Base-by-base conservation (phyloP, 352 stramenopile species). In the Thalassiosira livingstoniorum region DNA sequence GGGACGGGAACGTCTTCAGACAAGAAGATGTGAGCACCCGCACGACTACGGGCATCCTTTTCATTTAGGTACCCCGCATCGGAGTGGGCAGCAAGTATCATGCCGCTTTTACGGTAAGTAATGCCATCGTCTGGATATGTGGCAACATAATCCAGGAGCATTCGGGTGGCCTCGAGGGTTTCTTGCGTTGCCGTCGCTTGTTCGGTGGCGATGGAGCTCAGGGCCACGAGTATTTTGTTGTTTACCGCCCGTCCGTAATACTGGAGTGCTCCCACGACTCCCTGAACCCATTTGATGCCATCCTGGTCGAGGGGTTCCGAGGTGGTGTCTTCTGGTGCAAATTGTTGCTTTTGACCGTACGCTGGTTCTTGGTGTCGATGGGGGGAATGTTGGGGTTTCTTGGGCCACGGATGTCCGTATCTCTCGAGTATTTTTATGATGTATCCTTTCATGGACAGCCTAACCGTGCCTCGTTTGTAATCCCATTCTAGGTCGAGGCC, bases 401-500 rank as follows among this genome's bases (percentile, higher is more conserved):
- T 47, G 65, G 74, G 57, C 29, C 34, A 18, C 25, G 21, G 11
- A 75, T 42, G 18, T 42, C 65, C n/a, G 65, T 73, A 54, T 65
- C 1, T 29, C n/a, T 63, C 7, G 5, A 76, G 29, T 37, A 29
- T 29, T 60, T 66, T 60, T 25, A 43, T 2, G 43, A 71, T 23
- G 23, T 73, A 84, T 23, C 10, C 51, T 62, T 21, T 34, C 61
- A 67, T 83, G 15, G 68, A 87, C 18, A 71, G 31, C 54, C 68
- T 63, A 23, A 70, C 66, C 45, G 54, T 53, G 2, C 75, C 1
- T 0, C 57, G 37, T 5, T 78, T 31, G 53, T 88, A 85, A 54
- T 86, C 54, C 82, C 82, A 88, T 35, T 77, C 45, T 37, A 87
- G 51, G 2, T 32, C 62, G 23, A 89, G 57, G 25, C 78, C 74